phyloP scores from a whole-genome alignment of 2,329 filamentous ascomycete species.

The Ceratocystis ficicola region DNA sequence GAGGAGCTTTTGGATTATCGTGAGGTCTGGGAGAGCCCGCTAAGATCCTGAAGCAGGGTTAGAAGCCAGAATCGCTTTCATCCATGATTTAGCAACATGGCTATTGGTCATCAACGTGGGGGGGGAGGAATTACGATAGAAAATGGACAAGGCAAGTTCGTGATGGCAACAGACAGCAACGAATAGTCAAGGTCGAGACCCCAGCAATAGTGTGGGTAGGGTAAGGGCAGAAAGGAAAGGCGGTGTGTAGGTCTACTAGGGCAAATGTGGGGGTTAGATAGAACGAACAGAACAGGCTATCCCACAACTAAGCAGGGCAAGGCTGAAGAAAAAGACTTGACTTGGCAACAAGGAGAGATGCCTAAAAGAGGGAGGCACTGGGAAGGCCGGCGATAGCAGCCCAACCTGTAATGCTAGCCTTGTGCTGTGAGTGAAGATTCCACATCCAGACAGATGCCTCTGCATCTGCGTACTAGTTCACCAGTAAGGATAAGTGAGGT shows the following conservation, averaged over 20 bases:
- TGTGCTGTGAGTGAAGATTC: background rate
- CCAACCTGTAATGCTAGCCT: background rate
- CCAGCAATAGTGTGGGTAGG: background rate
- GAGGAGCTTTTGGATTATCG: background rate
- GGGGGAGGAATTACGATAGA: background rate
- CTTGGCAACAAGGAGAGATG: too few relatives aligned
- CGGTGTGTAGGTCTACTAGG: background rate
- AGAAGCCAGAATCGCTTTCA: background rate
- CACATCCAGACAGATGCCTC: background rate
- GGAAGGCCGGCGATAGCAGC: background rate
- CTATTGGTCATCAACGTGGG: background rate
- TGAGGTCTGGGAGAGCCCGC: background rate
- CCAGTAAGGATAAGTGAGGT: background rate
- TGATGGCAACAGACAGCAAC: too few relatives aligned
- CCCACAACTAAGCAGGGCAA: background rate
- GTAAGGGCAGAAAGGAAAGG: slow-evolving; percentile 3
- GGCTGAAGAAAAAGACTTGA: background rate
- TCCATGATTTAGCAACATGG: background rate
- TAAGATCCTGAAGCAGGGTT: too few relatives aligned
- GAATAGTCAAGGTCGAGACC: background rate
- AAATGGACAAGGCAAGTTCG: too few relatives aligned
- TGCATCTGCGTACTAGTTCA: background rate
- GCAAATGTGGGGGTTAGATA: background rate
- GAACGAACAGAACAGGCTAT: background rate
- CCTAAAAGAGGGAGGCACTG: background rate